Evolutionary conservation across 306 rosid species (phyloP).

Genomic region (Cicer yamashitae): DNA sequence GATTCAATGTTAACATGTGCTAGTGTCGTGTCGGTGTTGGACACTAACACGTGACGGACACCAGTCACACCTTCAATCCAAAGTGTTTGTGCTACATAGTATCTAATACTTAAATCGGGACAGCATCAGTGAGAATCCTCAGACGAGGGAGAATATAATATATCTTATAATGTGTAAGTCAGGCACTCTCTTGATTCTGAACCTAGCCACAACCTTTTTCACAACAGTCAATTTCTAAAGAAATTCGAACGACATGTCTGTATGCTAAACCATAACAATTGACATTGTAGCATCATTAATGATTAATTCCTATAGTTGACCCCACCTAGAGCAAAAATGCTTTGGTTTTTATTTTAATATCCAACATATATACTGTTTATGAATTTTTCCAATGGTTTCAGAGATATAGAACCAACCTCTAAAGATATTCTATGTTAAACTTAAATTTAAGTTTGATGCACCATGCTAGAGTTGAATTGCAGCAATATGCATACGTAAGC

Average conservation of each 20-base stretch:
- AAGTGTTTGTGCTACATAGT: not conserved
- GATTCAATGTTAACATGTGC: too few relatives aligned
- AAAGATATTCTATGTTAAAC: constrained; percentile 21
- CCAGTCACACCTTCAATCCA: too few relatives aligned
- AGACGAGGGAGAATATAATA: not conserved
- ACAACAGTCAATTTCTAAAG: constrained; percentile 26
- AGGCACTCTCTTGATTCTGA: constrained; percentile 1
- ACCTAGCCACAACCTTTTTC: constrained; percentile 5
- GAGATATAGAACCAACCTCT: constrained; percentile 25
- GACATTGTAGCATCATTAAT: not conserved
- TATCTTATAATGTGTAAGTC: not conserved
- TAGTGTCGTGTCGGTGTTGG: too few relatives aligned
- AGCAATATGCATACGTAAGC: not conserved
- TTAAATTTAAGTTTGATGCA: constrained; percentile 1
- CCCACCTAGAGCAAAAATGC: not conserved
- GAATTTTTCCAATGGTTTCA: constrained; percentile 12
- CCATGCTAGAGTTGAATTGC: constrained; percentile 1
- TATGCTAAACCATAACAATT: not conserved
- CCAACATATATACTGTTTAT: not conserved
- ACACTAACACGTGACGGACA: too few relatives aligned
- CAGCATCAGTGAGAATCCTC: constrained; percentile 7
- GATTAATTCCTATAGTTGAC: not conserved
- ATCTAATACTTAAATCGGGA: constrained; percentile 19
- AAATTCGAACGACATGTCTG: constrained; percentile 24
- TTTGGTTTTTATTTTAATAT: not conserved